Conservation (phyloP, 306 rosid genomes). For the Cicer pinnatifidum region DNA sequence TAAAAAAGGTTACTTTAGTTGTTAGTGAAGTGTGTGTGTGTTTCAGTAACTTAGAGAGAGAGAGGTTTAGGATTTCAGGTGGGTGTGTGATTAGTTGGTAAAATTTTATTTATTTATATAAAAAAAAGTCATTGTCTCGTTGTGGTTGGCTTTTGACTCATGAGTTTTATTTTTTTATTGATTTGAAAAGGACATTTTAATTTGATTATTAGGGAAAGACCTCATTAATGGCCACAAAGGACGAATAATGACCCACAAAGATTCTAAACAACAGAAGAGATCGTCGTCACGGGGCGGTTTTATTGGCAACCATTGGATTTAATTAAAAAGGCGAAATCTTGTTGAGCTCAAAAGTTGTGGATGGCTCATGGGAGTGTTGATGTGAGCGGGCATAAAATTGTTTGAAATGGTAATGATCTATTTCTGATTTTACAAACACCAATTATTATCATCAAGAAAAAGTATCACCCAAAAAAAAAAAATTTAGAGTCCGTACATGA, state of each 20-base stretch:
- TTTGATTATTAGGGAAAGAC: neutral
- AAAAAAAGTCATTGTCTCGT: neutral
- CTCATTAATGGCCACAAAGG: neutral
- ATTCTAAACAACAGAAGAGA: slow-evolving; percentile 31
- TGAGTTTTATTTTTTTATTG: neutral
- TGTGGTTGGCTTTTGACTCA: slow-evolving; percentile 21
- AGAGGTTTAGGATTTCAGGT: slow-evolving; percentile 30
- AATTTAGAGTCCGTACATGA: no score
- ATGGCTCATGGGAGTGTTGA: neutral
- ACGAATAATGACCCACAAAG: slow-evolving; percentile 13
- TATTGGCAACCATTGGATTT: slow-evolving; percentile 18
- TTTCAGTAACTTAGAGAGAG: neutral
- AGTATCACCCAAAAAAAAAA: no score
- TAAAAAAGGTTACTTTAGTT: neutral
- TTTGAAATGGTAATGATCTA: no score
- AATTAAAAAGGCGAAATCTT: slow-evolving; percentile 13
- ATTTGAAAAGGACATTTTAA: neutral
- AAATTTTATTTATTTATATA: slow-evolving; percentile 11
- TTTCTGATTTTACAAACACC: no score
- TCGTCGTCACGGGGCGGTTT: slow-evolving; percentile 33
- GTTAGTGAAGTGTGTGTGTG: neutral
- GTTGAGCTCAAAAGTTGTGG: neutral
- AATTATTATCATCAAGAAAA: no score
- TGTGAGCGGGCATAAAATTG: neutral
- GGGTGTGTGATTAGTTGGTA: neutral